phyloP scores from a whole-genome alignment of 2,329 filamentous ascomycete genomes.

The Nemania diffusa region DNA sequence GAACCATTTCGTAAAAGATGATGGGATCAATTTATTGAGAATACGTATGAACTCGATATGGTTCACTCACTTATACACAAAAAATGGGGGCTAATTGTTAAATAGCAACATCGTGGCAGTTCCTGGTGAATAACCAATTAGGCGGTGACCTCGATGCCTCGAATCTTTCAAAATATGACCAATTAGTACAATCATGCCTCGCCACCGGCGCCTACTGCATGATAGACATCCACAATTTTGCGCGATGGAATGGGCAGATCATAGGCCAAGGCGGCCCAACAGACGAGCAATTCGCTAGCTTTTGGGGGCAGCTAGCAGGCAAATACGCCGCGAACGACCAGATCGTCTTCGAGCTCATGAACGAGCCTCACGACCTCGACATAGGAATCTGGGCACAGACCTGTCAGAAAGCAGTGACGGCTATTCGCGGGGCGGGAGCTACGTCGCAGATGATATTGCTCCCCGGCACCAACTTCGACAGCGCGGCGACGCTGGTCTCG shows the following conservation, averaged over 20 bases:
- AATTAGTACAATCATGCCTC: constrained; percentile 66
- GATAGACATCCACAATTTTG: constrained; percentile 69
- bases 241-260: constrained; percentile 69
- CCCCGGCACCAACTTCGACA: constrained; percentile 69
- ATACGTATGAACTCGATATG: constrained; percentile 55
- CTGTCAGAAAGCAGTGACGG: constrained; percentile 71
- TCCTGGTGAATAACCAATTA: constrained; percentile 63
- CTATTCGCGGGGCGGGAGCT: constrained; percentile 73
- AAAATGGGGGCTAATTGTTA: constrained; percentile 16
- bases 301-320: constrained; percentile 68
- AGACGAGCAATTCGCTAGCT: constrained; percentile 65
- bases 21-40: constrained; percentile 66
- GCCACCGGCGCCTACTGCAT: constrained; percentile 67
- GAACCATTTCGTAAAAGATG: constrained; percentile 64
- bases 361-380: constrained; percentile 72
- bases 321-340: constrained; percentile 66
- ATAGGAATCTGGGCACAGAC: constrained; percentile 67
- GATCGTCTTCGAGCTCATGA: constrained; percentile 74
- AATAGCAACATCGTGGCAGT: constrained; percentile 67
- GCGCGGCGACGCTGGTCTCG: constrained; percentile 59
- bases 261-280: constrained; percentile 73
- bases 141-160: constrained; percentile 59
- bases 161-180: constrained; percentile 64
- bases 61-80: constrained; percentile 6
- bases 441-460: constrained; percentile 70